Conservation (phyloP, 139 green algal genomes). For the Chlorella sp. region DNA sequence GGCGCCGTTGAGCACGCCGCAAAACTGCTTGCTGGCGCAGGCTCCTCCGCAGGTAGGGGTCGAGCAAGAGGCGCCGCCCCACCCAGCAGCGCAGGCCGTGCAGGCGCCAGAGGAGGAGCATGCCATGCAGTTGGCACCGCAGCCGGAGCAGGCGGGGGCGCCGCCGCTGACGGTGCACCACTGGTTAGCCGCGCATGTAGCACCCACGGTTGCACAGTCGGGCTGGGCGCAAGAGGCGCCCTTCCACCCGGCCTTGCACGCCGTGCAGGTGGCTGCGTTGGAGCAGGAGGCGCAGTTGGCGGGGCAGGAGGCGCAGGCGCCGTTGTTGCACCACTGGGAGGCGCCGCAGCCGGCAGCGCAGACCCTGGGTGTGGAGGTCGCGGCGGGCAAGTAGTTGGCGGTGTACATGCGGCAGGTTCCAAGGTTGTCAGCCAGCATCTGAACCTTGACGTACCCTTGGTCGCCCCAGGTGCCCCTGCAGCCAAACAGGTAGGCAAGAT, state of each 20-base stretch:
- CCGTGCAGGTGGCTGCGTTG: neutral
- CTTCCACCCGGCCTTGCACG: neutral
- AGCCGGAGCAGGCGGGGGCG: neutral
- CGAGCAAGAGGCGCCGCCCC: neutral
- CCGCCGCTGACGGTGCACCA: neutral
- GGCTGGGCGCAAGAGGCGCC: neutral
- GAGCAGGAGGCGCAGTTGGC: neutral
- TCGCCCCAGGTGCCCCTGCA: constrained; percentile 1
- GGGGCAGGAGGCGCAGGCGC: neutral
- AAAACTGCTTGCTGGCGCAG: neutral
- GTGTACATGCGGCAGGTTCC: neutral
- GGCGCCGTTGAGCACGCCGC: neutral
- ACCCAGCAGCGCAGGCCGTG: neutral
- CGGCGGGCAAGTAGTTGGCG: no score
- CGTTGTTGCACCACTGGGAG: neutral
- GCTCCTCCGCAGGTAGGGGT: neutral
- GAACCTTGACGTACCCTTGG: neutral
- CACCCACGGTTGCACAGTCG: neutral
- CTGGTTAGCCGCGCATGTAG: neutral
- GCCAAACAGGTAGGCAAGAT: neutral
- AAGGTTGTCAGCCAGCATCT: neutral
- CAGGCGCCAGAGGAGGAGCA: neutral
- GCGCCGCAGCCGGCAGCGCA: neutral
- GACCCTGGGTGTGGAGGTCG: neutral
- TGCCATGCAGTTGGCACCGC: neutral